Base-by-base conservation (phyloP, 2,329 filamentous ascomycete genomes). In the Epichloe glyceriae region DNA sequence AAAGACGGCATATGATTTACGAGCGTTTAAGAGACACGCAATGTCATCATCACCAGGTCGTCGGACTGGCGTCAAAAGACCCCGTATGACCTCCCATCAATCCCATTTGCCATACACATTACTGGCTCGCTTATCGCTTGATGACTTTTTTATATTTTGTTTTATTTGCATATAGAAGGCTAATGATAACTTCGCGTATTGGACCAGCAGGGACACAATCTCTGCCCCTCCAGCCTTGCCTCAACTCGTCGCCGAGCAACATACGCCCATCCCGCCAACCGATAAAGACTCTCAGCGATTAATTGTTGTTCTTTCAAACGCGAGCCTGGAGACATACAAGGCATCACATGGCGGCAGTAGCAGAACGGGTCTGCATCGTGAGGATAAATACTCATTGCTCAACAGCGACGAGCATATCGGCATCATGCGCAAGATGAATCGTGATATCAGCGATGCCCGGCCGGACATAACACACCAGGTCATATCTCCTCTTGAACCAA, bases 321-420 rank as follows among this genome's bases (percentile, higher is more conserved):
- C 93, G 56, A 96, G 90, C 62, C 81, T 98, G 58, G 93, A 98
- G 70, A 98, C 93, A 1, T 97, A 96, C 77, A 94, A 94, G 67
- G 87, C 93, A 1, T 86, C 87, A 19, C 83, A 88, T 58, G 83
- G 83, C 54, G 79, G 83, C 67, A 76, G 64, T 67, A 79, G 65
- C 71, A 83, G 71, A 69, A 81, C 66, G 73, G 75, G 81, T 34
- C 73, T 76, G 52, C 79, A 80, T 54, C 81, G 86, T 48, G 90
- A 96, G 62, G 91, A 96, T 67, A 97, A 97, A 70, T 98, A 95
- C 71, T 95, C 91, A 54, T 76, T 98, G 49, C 82, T 98, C 63
- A 98, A 98, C 76, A 96, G 90, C 70, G 93, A 98, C 65, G 93
- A 98, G 71, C 93, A 98, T 67, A 98, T 98, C 60, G 93, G 93